Base-by-base conservation (phyloP, 169 alveolate species). In the Fabrea salina region DNA sequence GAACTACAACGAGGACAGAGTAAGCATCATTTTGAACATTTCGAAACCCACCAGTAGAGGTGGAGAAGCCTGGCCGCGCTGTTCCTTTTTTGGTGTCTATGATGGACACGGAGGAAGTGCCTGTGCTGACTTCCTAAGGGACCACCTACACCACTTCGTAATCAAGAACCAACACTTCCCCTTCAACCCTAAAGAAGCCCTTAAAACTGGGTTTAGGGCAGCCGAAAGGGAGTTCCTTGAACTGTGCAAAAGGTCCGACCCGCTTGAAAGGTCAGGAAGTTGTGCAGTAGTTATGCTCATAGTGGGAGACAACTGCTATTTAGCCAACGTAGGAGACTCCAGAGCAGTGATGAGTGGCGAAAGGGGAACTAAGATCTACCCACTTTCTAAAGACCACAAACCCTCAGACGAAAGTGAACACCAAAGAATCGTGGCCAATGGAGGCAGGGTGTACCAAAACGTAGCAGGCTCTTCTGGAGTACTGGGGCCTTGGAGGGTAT, bases 51-150 rank as follows among this genome's bases (percentile, higher is more conserved):
- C 68, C 41, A 57, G 68, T 77, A 74, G 83, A 66, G 49, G 39
- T 19, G 54, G 41, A 43, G 82, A 84, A 33, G 16, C 70, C 19
- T 91, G 96, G 93, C 94, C 96, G 16, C 79, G 78, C 35, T 88
- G 90, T 53, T 90, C 92, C 3, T 93, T 89, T 76, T 95, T 95
- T 79, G 98, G 93, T 3, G 94, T 95, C 44, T 95, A 88, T 81
- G 98, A 95, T 85, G 98, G 98, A 1, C 98, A 95, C 82, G 96
- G 98, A 43, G 98, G 98, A 37, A 74, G 82, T 33, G 88, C 90
- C 1, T 93, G 97, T 80, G 91, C 95, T 68, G 92, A 89, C 54
- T 93, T 82, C 84, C 83, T 93, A 64, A 84, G 94, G 83, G 95
- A 93, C 74, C 86, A 91, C 79, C 79, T 93, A 33, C 95, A 87